Conservation (phyloP, 331 rosid species). For the Rhamnella rubrinervis region DNA sequence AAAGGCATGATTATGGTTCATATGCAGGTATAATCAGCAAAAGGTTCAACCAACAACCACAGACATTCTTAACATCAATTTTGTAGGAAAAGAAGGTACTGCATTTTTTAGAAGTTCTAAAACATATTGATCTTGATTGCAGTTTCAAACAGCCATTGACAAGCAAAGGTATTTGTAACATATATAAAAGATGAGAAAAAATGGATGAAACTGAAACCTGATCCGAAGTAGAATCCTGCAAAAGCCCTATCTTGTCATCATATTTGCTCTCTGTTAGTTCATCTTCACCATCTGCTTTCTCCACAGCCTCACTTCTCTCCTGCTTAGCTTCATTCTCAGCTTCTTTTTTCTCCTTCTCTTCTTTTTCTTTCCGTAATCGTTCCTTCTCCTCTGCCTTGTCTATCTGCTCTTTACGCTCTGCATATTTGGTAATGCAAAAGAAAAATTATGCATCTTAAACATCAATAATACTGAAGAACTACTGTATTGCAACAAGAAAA, state of each 20-base stretch:
- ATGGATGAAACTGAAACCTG: constrained; percentile 37
- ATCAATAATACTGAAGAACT: constrained; percentile 1
- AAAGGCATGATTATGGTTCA: too few relatives aligned
- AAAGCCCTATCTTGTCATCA: constrained; percentile 39
- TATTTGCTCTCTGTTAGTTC: constrained; percentile 32
- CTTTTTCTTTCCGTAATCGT: constrained; percentile 71
- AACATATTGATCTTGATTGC: neutral
- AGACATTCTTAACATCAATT: neutral
- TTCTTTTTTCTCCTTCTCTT: constrained; percentile 71
- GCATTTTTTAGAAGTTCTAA: neutral
- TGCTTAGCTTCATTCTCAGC: constrained; percentile 41
- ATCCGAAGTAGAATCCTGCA: constrained; percentile 40
- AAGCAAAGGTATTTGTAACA: too few relatives aligned
- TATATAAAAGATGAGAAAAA: too few relatives aligned
- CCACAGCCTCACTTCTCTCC: constrained; percentile 33
- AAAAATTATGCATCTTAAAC: neutral
- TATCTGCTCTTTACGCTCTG: constrained; percentile 92
- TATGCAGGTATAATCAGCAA: neutral
- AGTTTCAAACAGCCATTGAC: too few relatives aligned
- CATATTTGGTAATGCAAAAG: constrained; percentile 23
- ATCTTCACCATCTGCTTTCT: constrained; percentile 35
- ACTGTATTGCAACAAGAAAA: neutral
- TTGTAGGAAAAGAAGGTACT: too few relatives aligned
- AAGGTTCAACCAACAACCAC: neutral
- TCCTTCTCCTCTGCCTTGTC: constrained; percentile 95